These are phyloP conservation scores for Kodamaea fukazawae DNA, from an alignment of 805 yeast genomes.

Conservation along the genomic window DNA sequence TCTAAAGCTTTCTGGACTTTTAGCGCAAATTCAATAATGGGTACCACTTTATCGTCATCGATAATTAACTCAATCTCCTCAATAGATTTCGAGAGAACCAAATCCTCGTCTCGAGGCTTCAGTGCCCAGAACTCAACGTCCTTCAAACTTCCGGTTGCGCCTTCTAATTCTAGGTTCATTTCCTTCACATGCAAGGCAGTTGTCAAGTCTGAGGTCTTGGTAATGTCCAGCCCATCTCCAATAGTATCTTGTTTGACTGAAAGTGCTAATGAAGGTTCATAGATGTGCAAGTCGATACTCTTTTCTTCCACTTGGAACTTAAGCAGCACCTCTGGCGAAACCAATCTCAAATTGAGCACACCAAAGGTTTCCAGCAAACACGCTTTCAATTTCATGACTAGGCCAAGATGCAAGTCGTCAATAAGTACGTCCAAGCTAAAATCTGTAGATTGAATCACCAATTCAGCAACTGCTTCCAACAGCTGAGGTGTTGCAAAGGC, in stretches of 20 bases:
- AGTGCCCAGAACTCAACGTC: slow-evolving; percentile 41
- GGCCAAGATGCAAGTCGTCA: slow-evolving; percentile 63
- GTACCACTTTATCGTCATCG: slow-evolving; percentile 19
- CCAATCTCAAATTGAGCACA: slow-evolving; percentile 46
- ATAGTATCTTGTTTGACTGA: slow-evolving; percentile 17
- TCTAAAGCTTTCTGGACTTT: slow-evolving; percentile 11
- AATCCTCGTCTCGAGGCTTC: slow-evolving; percentile 13
- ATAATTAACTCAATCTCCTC: slow-evolving; percentile 20
- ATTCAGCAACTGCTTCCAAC: slow-evolving; percentile 34
- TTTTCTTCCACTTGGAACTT: slow-evolving; percentile 24
- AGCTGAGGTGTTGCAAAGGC: slow-evolving; percentile 47
- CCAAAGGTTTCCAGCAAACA: slow-evolving; percentile 30
- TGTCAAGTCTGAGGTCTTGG: slow-evolving; percentile 12
- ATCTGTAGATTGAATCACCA: slow-evolving; percentile 33
- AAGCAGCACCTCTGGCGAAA: slow-evolving; percentile 39
- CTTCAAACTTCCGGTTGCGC: slow-evolving; percentile 10
- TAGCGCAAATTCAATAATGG: slow-evolving; percentile 20
- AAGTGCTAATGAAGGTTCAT: slow-evolving; percentile 36
- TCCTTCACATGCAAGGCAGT: slow-evolving; percentile 35
- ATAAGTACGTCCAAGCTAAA: slow-evolving; percentile 48
- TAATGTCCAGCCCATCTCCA: slow-evolving; percentile 4
- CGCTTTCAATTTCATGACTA: slow-evolving; percentile 44
- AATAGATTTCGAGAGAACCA: slow-evolving; percentile 18
- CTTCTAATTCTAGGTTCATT: slow-evolving; percentile 4
- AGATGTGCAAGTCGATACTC: slow-evolving; percentile 14